A percentile compares a stretch with the other conserved stretches of the same genome.
These are phyloP conservation scores for Monosporascus sp. DNA, from an alignment of 2,329 filamentous ascomycete species.

Conservation along the genomic window DNA sequence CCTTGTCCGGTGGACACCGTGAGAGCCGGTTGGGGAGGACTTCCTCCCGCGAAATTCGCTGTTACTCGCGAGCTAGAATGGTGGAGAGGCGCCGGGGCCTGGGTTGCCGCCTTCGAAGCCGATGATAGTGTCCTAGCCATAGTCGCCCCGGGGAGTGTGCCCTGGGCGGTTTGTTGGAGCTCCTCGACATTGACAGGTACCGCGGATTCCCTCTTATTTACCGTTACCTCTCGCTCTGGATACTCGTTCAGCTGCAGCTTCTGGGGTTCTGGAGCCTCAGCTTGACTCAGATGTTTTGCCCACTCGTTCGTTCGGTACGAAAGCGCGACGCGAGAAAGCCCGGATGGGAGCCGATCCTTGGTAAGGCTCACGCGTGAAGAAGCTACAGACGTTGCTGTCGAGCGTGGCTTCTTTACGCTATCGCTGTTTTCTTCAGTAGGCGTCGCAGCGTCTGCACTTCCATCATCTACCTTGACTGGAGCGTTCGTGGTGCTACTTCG, in stretches of 20 bases:
- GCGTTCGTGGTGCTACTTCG: constrained; percentile 15
- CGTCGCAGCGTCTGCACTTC: constrained; percentile 9
- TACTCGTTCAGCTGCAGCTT: constrained; percentile 48
- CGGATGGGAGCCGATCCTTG: constrained; percentile 60
- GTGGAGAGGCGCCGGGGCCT: background rate
- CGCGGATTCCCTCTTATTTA: constrained; percentile 45
- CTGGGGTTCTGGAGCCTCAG: constrained; percentile 67
- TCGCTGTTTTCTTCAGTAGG: constrained; percentile 13
- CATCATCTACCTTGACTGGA: constrained; percentile 10
- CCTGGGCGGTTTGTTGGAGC: constrained; percentile 58
- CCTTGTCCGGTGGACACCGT: background rate
- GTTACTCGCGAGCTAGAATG: constrained; percentile 9
- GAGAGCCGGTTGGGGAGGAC: constrained; percentile 2
- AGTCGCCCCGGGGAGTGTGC: constrained; percentile 39
- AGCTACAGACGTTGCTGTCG: constrained; percentile 27
- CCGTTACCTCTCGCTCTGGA: constrained; percentile 23
- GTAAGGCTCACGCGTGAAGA: constrained; percentile 48
- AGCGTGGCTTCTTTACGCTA: constrained; percentile 17
- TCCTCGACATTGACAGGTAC: constrained; percentile 58
- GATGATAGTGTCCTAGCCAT: constrained; percentile 24
- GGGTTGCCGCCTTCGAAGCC: constrained; percentile 18
- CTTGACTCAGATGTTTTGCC: constrained; percentile 81
- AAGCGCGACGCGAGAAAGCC: constrained; percentile 70
- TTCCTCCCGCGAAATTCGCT: background rate
- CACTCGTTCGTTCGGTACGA: constrained; percentile 92